Percentiles rank a stretch among this genome's conserved stretches.
Evolutionary conservation across 495 filamentous ascomycete genomes (phyloP).

Genomic region (Penicillium diatomitis): DNA sequence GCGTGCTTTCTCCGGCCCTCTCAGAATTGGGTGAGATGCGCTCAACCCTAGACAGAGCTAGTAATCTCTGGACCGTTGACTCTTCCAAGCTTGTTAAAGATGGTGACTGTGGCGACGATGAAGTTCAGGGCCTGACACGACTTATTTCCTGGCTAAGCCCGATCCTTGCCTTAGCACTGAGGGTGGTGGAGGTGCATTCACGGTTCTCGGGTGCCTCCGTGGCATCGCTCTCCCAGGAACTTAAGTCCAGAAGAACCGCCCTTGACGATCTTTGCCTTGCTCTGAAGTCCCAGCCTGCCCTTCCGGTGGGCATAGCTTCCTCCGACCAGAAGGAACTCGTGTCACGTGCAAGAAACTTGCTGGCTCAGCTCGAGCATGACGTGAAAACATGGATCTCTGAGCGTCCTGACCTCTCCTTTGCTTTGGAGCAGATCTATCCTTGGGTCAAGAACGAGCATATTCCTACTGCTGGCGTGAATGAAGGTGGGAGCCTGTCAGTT

Average conservation of each 20-base stretch:
- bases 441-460: conserved; percentile 26
- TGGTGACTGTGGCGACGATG: conserved; percentile 9
- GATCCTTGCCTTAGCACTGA: conserved; percentile 35
- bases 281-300: conserved; percentile 38
- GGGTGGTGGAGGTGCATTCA: conserved; percentile 47
- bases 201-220: conserved; percentile 47
- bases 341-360: conserved; percentile 30
- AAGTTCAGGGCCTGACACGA: conserved; percentile 13
- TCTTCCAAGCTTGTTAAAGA: conserved; percentile 21
- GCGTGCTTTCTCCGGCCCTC: conserved; percentile 36
- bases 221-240: conserved; percentile 24
- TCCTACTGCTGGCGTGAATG: conserved; percentile 2
- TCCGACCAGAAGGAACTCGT: conserved; percentile 31
- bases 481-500: conserved; percentile 15
- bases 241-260: conserved; percentile 42
- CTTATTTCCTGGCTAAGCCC: conserved; percentile 41
- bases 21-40: conserved; percentile 29
- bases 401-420: conserved; percentile 52
- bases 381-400: conserved; percentile 33
- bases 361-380: conserved; percentile 35
- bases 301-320: conserved; percentile 48
- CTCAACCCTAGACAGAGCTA: conserved; percentile 26
- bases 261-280: conserved; percentile 31
- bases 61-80: conserved; percentile 33
- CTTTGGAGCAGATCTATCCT: conserved; percentile 50